Evolutionary conservation across 345 rosid genomes (phyloP).

Genomic region (Rhizophora mangle): DNA sequence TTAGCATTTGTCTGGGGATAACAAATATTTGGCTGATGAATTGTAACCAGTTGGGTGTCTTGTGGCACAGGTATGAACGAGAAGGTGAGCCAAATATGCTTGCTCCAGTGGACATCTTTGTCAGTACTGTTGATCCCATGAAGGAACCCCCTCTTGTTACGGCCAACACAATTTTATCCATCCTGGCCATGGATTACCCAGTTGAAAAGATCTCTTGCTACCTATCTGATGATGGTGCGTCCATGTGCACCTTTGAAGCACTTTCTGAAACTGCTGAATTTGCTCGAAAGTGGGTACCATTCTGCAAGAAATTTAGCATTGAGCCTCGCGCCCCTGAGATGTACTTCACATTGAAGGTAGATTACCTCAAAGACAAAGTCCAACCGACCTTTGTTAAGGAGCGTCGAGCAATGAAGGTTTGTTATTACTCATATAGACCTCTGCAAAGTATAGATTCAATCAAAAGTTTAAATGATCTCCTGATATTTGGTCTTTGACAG

Average conservation of each 20-base stretch:
- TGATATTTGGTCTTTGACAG: constrained; percentile 38
- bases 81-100: constrained; percentile 93
- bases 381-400: constrained; percentile 95
- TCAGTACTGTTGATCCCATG: constrained; percentile 97
- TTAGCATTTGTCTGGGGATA: constrained; percentile 1
- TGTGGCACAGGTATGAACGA: constrained; percentile 55
- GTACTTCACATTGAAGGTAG: constrained; percentile 52
- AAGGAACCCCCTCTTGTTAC: constrained; percentile 99
- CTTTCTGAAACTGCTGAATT: constrained; percentile 61
- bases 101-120: constrained; percentile 80
- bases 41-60: no score
- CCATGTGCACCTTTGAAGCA: constrained; percentile 92
- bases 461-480: background rate
- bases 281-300: constrained; percentile 33
- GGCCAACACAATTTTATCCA: constrained; percentile 80
- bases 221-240: constrained; percentile 93
- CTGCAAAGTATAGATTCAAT: no score
- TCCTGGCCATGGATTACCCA: constrained; percentile 93
- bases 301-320: constrained; percentile 35
- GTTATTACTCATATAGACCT: background rate
- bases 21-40: background rate
- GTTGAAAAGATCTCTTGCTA: constrained; percentile 94
- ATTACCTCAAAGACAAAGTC: constrained; percentile 95
- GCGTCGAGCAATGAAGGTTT: constrained; percentile 94
- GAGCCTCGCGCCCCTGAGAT: constrained; percentile 39